phyloP scores from a whole-genome alignment of 1,139 yeast genomes.

The Petasospora fabianii region DNA sequence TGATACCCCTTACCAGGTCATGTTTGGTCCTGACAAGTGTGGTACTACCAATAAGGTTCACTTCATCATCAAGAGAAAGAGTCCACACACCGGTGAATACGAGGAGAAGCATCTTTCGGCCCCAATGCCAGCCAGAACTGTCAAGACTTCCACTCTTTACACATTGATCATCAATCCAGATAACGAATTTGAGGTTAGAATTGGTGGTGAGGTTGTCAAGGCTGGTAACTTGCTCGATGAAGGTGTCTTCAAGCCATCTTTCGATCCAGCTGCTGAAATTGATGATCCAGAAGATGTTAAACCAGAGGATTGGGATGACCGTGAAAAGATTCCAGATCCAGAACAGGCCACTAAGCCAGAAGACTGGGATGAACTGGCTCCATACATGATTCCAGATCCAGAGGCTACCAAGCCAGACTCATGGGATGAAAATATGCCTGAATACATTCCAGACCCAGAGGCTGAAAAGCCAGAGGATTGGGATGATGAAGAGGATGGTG shows the following conservation, averaged over 20 bases:
- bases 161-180: constrained; percentile 65
- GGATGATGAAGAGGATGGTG: constrained; percentile 88
- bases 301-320: constrained; percentile 83
- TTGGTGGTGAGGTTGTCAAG: constrained; percentile 70
- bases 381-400: constrained; percentile 61
- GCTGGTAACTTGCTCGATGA: constrained; percentile 63
- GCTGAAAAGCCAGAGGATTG: constrained; percentile 68
- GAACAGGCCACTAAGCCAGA: constrained; percentile 59
- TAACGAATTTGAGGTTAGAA: constrained; percentile 72
- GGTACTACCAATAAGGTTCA: constrained; percentile 78
- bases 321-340: constrained; percentile 63
- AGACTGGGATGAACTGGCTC: constrained; percentile 76
- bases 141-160: constrained; percentile 59
- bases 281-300: constrained; percentile 58
- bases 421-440: constrained; percentile 69
- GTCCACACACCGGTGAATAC: constrained; percentile 50
- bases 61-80: constrained; percentile 60
- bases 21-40: constrained; percentile 96
- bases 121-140: constrained; percentile 63
- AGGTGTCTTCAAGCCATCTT: constrained; percentile 53
- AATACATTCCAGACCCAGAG: constrained; percentile 60
- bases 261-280: constrained; percentile 61
- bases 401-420: constrained; percentile 62
- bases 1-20: constrained; percentile 71
- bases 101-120: constrained; percentile 68